Conservation (phyloP, 208 protist species). For the Tritrichomonas musculus region DNA sequence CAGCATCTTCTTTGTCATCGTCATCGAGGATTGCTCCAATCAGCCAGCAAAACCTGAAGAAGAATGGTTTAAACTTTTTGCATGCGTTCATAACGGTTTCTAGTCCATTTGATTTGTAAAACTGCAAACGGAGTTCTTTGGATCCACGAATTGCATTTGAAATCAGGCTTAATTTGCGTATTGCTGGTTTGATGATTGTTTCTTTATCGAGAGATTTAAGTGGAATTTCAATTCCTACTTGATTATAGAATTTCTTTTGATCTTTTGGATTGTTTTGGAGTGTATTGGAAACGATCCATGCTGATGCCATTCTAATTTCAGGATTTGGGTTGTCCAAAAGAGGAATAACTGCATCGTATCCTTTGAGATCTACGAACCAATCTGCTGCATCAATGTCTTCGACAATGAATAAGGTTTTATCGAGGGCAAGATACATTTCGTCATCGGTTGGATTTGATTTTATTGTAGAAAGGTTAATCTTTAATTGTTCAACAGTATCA, state of each 20-base stretch:
- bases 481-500: no score
- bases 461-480: background rate
- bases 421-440: background rate
- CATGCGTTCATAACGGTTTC: background rate
- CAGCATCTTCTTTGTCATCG: background rate
- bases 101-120: background rate
- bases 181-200: background rate
- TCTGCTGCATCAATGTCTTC: conserved; percentile 10
- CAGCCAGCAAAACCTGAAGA: background rate
- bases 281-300: background rate
- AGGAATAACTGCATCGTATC: background rate
- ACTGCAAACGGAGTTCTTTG: background rate
- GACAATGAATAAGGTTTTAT: conserved; percentile 16
- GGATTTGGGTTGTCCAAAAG: background rate
- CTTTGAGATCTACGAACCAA: conserved; percentile 14
- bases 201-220: background rate
- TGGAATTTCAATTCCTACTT: background rate
- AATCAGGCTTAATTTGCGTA: background rate
- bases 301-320: background rate
- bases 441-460: background rate
- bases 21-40: conserved; percentile 4
- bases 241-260: background rate
- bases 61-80: background rate
- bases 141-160: background rate
- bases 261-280: conserved; percentile 19